These are phyloP conservation scores for Flaveria sonorensis DNA, from an alignment of 129 eudicot genomes.

Conservation along the genomic window DNA sequence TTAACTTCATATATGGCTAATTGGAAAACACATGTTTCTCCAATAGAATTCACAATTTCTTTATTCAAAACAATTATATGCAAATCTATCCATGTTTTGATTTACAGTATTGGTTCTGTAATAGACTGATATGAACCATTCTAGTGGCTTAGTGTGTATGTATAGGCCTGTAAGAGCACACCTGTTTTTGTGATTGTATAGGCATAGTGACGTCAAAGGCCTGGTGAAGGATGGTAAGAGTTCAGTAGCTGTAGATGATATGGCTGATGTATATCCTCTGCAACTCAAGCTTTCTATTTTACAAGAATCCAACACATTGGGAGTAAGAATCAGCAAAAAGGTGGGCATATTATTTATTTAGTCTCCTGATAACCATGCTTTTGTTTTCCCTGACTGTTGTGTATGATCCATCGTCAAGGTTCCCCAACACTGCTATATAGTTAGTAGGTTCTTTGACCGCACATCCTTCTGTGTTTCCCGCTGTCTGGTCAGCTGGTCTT, in stretches of 20 bases:
- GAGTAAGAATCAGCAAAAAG: slow-evolving; percentile 88
- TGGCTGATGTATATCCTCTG: slow-evolving; percentile 89
- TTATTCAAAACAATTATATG: background rate
- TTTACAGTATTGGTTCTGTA: slow-evolving; percentile 8
- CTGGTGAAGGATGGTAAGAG: slow-evolving; percentile 55
- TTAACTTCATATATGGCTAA: background rate
- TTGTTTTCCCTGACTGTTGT: no score
- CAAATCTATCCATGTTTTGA: slow-evolving; percentile 11
- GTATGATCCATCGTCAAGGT: slow-evolving; percentile 6
- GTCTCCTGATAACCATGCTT: background rate
- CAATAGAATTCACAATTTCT: no score
- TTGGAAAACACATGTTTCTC: background rate
- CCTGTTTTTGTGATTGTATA: slow-evolving; percentile 24
- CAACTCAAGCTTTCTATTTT: slow-evolving; percentile 88
- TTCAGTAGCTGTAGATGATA: slow-evolving; percentile 69
- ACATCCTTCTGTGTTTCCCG: slow-evolving; percentile 10
- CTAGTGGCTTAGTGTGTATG: slow-evolving; percentile 5
- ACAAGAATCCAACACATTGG: slow-evolving; percentile 64
- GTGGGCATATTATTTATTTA: slow-evolving; percentile 38
- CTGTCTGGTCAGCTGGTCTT: background rate
- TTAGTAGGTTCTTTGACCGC: background rate
- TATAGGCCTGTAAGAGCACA: slow-evolving; percentile 1
- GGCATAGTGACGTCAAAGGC: slow-evolving; percentile 79
- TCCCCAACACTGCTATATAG: background rate
- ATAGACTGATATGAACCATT: background rate